Conservation (phyloP, 2,329 filamentous ascomycete species). For the Herpotrichia juniperi region DNA sequence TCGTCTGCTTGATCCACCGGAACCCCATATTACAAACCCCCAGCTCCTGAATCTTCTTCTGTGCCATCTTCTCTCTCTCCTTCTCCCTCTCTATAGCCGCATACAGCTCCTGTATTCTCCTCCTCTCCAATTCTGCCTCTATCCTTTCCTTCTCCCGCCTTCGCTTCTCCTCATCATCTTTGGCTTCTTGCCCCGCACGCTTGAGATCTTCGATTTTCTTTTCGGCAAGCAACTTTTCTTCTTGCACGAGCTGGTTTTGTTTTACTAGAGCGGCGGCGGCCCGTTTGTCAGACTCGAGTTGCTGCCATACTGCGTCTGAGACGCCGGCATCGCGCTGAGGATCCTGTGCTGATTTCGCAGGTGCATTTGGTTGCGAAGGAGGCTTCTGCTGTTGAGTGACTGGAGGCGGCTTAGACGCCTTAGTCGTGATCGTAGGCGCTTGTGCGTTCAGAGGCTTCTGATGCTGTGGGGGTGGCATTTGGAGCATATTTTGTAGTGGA, state of each 20-base stretch:
- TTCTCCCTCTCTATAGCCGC: conserved; percentile 24
- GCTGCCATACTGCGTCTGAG: conserved; percentile 65
- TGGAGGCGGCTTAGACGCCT: conserved; percentile 7
- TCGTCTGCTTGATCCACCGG: conserved; percentile 64
- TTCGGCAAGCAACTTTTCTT: conserved; percentile 12
- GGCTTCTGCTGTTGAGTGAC: conserved; percentile 5
- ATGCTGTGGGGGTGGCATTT: conserved; percentile 7
- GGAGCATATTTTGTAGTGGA: background rate
- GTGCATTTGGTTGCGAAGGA: background rate
- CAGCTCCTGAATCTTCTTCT: conserved; percentile 58
- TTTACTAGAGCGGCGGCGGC: conserved; percentile 37
- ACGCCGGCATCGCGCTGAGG: conserved; percentile 61
- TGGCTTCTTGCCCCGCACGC: conserved; percentile 23
- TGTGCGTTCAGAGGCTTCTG: conserved; percentile 11
- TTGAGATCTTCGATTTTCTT: conserved; percentile 12
- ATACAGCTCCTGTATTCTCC: conserved; percentile 26
- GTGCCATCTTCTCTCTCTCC: conserved; percentile 33
- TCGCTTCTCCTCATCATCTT: conserved; percentile 10
- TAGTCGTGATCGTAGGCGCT: conserved; percentile 7
- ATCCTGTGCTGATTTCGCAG: background rate
- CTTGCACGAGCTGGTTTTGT: conserved; percentile 45
- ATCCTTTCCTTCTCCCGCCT: conserved; percentile 12
- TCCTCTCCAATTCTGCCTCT: conserved; percentile 10
- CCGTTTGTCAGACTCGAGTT: conserved; percentile 59
- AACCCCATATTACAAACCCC: conserved; percentile 65